A percentile compares a stretch with the other conserved stretches of the same genome.
Evolutionary conservation across 139 green algal genomes (phyloP).

Genomic region (Yamagishiella unicocca): DNA sequence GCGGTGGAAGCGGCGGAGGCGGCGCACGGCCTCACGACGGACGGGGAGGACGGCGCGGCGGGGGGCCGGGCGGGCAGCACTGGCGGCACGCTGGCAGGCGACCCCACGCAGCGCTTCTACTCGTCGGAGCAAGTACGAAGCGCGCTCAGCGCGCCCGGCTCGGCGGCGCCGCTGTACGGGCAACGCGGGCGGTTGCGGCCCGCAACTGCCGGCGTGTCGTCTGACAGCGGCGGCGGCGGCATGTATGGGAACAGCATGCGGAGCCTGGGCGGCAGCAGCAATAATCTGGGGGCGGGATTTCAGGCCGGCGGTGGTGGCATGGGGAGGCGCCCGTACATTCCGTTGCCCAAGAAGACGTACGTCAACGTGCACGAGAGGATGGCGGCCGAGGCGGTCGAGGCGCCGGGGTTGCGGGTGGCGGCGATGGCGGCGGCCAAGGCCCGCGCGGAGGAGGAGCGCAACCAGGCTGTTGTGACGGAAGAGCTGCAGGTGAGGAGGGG

Average conservation of each 20-base stretch:
- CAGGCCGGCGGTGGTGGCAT: not conserved
- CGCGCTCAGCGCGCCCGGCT: not conserved
- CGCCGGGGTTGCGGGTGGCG: not conserved
- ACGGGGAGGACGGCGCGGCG: not conserved
- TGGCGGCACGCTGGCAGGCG: not conserved
- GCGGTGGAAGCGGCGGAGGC: conserved; percentile 32
- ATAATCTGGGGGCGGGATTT: too few species aligned
- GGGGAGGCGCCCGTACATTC: not conserved
- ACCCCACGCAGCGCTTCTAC: conserved; percentile 21
- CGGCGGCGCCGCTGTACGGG: not conserved
- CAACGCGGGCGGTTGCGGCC: not conserved
- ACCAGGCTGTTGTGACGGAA: not conserved
- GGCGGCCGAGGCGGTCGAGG: conserved; percentile 29
- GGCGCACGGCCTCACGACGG: not conserved
- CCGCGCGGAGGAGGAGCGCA: not conserved
- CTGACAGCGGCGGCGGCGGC: not conserved
- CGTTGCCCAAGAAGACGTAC: conserved; percentile 45
- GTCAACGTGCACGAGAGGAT: conserved; percentile 41
- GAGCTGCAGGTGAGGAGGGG: conserved; percentile 18
- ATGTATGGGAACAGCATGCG: not conserved
- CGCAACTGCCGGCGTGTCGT: not conserved
- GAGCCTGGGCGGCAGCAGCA: not conserved
- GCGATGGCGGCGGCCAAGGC: conserved; percentile 11
- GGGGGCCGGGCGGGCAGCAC: not conserved
- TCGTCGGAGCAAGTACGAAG: not conserved